Base-by-base conservation (phyloP, 2,329 filamentous ascomycete genomes). In the Knoxdaviesia capensis region DNA sequence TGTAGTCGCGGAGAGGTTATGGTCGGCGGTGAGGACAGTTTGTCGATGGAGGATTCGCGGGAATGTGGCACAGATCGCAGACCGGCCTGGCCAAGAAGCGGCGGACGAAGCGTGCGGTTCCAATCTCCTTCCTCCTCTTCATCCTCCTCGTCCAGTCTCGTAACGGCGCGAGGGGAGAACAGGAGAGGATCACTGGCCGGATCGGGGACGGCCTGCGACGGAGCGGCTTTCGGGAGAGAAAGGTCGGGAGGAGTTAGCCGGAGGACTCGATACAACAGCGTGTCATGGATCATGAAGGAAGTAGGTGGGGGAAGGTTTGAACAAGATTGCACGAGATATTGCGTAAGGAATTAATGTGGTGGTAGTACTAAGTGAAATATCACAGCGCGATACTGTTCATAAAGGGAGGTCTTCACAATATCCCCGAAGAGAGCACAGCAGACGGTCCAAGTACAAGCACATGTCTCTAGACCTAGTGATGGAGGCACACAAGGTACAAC, bases 121-220 rank as follows among this genome's bases (percentile, higher is more conserved):
- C 69, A 68, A 43, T 59, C 56, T 49, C 54, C 56, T 44, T 68
- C 63, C 51, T 66, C 61, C 50, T 53, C 56, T 41, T 69, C 65
- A 50, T 64, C 60, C 52, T 70, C 65, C 55, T 69, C 63, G 54
- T 70, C 66, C 46, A 69, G 62, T 52, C 64, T 65, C 44, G 65
- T 60, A 47, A 65, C 60, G 49, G 65, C 55, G 49, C 66, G 64
- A 42, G 65, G 58, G 45, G 67, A 61, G 52, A 68, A 69, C 55
- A 68, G 71, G 51, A 62, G 52, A 49, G 63, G 58, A 52, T 72
- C 67, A 54, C 64, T 61, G 49, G 61, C 55, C 53, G 68, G 65
- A 54, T 74, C 70, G 56, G 68, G 64, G 62, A 66, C 60, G 61
- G 68, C 63, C 64, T 73, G 69, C 57, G 69, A 71, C 63, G 68